phyloP scores from a whole-genome alignment of 176 grass and related monocot genomes.

The Eremochloa ophiuroides region DNA sequence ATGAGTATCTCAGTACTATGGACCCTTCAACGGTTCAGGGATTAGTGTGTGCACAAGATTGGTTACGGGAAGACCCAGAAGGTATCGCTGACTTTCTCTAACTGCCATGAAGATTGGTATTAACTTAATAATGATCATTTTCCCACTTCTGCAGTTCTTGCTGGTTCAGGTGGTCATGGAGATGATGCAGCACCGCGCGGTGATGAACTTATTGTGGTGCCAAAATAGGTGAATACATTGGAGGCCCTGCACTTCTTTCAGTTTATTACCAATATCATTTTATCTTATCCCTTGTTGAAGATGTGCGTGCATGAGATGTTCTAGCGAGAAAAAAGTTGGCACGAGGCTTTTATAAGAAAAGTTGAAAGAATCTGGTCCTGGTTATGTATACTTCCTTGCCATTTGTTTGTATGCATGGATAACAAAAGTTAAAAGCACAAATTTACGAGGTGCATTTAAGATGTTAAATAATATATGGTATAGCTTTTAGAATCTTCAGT shows the following conservation, averaged over 20 bases:
- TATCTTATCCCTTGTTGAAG: neutral
- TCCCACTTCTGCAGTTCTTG: constrained; percentile 39
- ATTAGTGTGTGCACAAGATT: constrained; percentile 92
- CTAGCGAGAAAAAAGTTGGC: neutral
- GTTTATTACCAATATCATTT: neutral
- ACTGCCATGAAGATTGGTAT: neutral
- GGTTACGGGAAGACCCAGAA: constrained; percentile 71
- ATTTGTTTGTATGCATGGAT: neutral
- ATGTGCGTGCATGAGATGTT: neutral
- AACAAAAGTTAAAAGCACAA: neutral
- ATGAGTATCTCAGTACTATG: constrained; percentile 89
- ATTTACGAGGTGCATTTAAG: neutral
- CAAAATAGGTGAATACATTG: constrained; percentile 45
- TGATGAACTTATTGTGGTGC: constrained; percentile 28
- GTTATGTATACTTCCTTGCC: neutral
- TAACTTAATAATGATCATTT: neutral
- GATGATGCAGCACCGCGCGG: constrained; percentile 21
- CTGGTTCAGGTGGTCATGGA: constrained; percentile 21
- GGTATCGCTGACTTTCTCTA: constrained; percentile 38
- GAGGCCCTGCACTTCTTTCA: neutral
- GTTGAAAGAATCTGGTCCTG: neutral
- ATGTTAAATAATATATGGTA: neutral
- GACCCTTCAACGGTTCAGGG: constrained; percentile 72
- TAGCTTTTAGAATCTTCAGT: neutral
- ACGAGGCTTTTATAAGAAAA: neutral